Conservation (phyloP, 169 alveolate species). For the Cystoisospora suis region DNA sequence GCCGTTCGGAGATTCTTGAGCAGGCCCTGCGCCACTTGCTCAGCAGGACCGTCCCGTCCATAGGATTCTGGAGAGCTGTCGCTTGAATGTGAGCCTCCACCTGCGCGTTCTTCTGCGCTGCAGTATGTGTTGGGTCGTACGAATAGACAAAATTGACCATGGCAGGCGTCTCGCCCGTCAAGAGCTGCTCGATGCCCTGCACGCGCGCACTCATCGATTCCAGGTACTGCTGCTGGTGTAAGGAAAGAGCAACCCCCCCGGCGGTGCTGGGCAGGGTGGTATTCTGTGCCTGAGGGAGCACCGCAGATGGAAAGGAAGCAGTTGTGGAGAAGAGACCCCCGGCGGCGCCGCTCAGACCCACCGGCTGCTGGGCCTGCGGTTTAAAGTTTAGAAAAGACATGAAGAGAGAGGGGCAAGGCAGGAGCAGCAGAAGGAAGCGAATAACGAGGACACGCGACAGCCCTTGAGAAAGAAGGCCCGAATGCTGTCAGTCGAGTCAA, state of each 20-base stretch:
- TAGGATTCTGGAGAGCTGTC: background rate
- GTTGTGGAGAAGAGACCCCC: background rate
- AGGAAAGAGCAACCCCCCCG: background rate
- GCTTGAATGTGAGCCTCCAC: constrained; percentile 3
- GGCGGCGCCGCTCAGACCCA: background rate
- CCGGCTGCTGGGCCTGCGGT: constrained; percentile 11
- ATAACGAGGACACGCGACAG: background rate
- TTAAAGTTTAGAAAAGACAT: background rate
- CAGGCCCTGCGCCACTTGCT: constrained; percentile 15
- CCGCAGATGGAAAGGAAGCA: background rate
- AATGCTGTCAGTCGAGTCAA: background rate
- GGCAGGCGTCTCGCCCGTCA: background rate
- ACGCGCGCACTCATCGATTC: background rate
- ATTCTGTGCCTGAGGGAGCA: background rate
- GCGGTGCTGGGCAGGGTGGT: background rate
- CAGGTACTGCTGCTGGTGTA: constrained; percentile 23
- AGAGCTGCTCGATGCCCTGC: background rate
- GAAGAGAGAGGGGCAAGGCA: background rate
- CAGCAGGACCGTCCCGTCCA: background rate
- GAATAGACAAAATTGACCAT: background rate
- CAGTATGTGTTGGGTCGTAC: constrained; percentile 4
- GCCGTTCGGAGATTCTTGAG: background rate
- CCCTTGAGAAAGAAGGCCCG: background rate
- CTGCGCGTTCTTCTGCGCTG: background rate
- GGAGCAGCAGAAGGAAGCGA: background rate